Evolutionary conservation across 2,329 filamentous ascomycete species (phyloP), one percentile per base, ranked within the genome.

Genomic region (Fusarium sp.): DNA sequence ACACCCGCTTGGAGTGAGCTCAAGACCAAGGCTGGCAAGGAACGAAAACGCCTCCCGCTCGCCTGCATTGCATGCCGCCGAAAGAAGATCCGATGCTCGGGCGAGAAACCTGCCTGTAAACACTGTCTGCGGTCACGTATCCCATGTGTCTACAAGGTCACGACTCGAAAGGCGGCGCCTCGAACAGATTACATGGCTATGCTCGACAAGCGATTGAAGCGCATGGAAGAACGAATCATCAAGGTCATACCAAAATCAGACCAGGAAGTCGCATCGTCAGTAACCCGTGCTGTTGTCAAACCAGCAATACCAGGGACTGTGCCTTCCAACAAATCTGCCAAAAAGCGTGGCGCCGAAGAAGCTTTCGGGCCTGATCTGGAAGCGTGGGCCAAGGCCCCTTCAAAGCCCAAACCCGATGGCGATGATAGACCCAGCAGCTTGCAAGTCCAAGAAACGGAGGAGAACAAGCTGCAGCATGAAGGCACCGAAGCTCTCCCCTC

Each of bases 101-200:
- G 96, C 59, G 96, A 98, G 82, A 98, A 97, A 79, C 96, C 96
- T 4, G 93, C 94, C 1, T 99, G 96, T 83, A 97, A 97, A 78
- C 96, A 98, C 80, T 98, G 96, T 76, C 84, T 96, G 60, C 88
- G 94, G 56, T 97, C 95, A 50, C 88, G 95, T 42, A 96, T 97
- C 71, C 95, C 95, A 3, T 99, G 96, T 77, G 94, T 98, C 6
- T 99, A 98, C 85, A 98, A 98, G 76, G 93, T 97, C 61, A 98
- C 94, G 0, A 94, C 94, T 6, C 87, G 96, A 62, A 98, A 98
- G 78, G 94, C 95, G 2, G 94, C 94, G 5, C 96, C 96, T 4
- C 87, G 96, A 51, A 98, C 96, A 19, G 96, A 98, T 79, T 98
- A 98, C 79, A 98, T 98, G 96, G 94, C 94, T 40, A 98, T 98